phyloP scores from a whole-genome alignment of 2,329 filamentous ascomycete genomes.

The Volutella citrinella region DNA sequence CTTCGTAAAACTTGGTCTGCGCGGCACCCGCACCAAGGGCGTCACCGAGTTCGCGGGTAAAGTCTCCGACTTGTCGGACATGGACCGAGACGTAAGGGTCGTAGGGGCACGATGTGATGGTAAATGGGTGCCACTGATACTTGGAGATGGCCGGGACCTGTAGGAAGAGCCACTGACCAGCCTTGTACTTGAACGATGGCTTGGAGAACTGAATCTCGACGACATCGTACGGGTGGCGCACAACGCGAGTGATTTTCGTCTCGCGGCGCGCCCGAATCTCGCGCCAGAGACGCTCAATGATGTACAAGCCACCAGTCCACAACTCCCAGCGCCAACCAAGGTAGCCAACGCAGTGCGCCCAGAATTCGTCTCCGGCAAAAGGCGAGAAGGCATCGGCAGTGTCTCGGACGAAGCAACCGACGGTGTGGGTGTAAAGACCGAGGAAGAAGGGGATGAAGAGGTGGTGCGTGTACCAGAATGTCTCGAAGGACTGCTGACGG shows the following conservation, averaged over 20 bases:
- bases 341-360: slow-evolving; percentile 92
- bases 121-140: slow-evolving; percentile 98
- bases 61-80: slow-evolving; percentile 94
- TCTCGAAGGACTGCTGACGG: slow-evolving; percentile 94
- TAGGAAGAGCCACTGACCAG: slow-evolving; percentile 96
- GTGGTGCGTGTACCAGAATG: slow-evolving; percentile 99
- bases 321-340: slow-evolving; percentile 98
- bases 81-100: slow-evolving; percentile 94
- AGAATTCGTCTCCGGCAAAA: slow-evolving; percentile 78
- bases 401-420: slow-evolving; percentile 94
- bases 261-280: slow-evolving; percentile 80
- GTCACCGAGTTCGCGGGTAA: slow-evolving; percentile 89
- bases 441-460: slow-evolving; percentile 96
- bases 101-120: slow-evolving; percentile 96
- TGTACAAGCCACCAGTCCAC: slow-evolving; percentile 78
- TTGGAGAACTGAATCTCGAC: slow-evolving; percentile 98
- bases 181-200: slow-evolving; percentile 96
- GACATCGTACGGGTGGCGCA: slow-evolving; percentile 93
- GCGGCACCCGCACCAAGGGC: slow-evolving; percentile 87
- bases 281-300: slow-evolving; percentile 84
- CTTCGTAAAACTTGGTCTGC: slow-evolving; percentile 86
- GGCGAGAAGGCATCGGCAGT: slow-evolving; percentile 70
- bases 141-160: slow-evolving; percentile 85
- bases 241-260: slow-evolving; percentile 89
- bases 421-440: slow-evolving; percentile 91